A percentile compares a stretch with the other conserved stretches of the same genome.
Conservation (phyloP, 768 basidiomycete species). For the Phylloporus arenicola region DNA sequence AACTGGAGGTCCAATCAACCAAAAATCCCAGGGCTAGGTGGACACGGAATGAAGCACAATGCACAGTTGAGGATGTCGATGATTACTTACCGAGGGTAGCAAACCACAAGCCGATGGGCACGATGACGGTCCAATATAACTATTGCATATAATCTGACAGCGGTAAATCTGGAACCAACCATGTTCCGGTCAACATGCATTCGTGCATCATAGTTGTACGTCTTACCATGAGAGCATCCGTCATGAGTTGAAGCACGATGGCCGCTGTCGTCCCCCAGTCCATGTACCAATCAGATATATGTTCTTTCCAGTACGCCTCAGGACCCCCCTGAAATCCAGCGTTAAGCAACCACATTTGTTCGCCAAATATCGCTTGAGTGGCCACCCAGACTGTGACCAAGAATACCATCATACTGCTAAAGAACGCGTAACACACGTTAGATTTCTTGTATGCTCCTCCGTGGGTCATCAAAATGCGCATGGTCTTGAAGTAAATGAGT, state of each 20-base stretch:
- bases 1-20: constrained; percentile 7
- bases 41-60: not conserved
- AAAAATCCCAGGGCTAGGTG: constrained; percentile 15
- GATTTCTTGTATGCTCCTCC: constrained; percentile 3
- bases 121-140: constrained; percentile 2
- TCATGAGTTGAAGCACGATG: constrained; percentile 31
- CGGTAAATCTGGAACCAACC: constrained; percentile 34
- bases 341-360: constrained; percentile 35
- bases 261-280: constrained; percentile 22
- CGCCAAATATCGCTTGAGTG: constrained; percentile 17
- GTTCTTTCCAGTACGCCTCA: constrained; percentile 23
- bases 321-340: constrained; percentile 33
- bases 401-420: constrained; percentile 24
- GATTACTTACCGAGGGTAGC: constrained; percentile 16
- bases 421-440: constrained; percentile 18
- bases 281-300: constrained; percentile 25
- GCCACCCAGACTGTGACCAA: constrained; percentile 28
- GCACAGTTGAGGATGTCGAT: not conserved
- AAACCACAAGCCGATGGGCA: constrained; percentile 22
- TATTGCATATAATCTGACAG: constrained; percentile 33
- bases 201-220: not conserved
- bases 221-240: constrained; percentile 28
- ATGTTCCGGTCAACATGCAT: not conserved
- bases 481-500: constrained; percentile 22
- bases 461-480: constrained; percentile 6